Base-by-base conservation (phyloP, 192 early-diverging fungal genomes). In the Coemansia sp. region DNA sequence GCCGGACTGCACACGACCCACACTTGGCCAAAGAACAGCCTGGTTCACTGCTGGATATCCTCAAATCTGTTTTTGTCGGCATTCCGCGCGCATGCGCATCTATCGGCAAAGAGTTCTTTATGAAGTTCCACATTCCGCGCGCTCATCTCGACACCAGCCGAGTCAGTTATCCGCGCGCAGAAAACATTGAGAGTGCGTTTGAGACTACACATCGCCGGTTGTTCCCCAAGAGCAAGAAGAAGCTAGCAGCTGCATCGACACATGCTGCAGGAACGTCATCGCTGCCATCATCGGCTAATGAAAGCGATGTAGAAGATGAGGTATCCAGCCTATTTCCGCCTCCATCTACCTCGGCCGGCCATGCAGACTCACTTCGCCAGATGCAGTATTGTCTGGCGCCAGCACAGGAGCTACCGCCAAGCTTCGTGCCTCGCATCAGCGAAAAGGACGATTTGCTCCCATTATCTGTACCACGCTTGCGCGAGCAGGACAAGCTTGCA, bases 21-120 rank as follows among this genome's bases (percentile, higher is more conserved):
- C 59, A 39, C 12, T 9, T 59, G 57, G 45, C 76, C 9, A 78
- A 78, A 45, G 41, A 23, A 49, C 76, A 78, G 61, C 76, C 76
- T 0, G 76, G 76, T 0, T 78, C 76, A 7, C 35, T 78, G 26
- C 27, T 78, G 0, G 76, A 78, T n/a, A 73, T 78, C n/a, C 0
- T 63, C 37, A 52, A 31, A 14, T 48, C 58, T 1, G 45, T 58
- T 0, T 43, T 45, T 5, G 21, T 22, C 6, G 57, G 64, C 0
- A 61, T 78, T 8, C 76, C 76, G 1, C 35, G 43, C 4, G 76
- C 62, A 0, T 19, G 64, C 27, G 6, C 55, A 1, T 51, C 59
- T 4, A 47, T 64, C 0, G 63, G 31, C 0, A 14, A 48, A 1
- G 76, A 78, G 71, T 73, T 72, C 17, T 78, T 78, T 29, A 19